Evolutionary conservation across 345 rosid genomes (phyloP), one percentile per base, ranked within the genome.

Genomic region (Physaria fendleri): DNA sequence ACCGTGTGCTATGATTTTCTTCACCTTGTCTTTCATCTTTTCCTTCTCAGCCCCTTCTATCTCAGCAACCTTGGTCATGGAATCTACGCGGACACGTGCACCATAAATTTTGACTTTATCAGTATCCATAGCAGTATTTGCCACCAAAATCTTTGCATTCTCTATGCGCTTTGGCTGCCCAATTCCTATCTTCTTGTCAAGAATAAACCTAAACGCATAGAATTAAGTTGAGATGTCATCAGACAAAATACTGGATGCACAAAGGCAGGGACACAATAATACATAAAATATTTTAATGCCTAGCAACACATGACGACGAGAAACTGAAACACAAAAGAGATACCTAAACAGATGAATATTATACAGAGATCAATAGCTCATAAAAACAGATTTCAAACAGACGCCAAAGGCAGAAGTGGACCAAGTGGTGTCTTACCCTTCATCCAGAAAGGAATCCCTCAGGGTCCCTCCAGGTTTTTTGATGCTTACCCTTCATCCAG

Each of bases 31-130:
- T 75, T 87, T 85, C 99, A 93, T 93, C 71, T 93, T 93, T 39
- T 89, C 88, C 73, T 93, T 93, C 80, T 93, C 99, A 70, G 97
- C 97, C n/a, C 83, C 97, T 74, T 93, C 99, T 52, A 93, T 93
- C 74, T 93, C 85, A 24, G 99, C 99, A 64, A 90, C 99, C 74
- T 61, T 93, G 52, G 99, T 44, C 97, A 93, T 93, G 33, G 99
- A 93, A 73, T 93, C 99, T 41, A 93, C 99, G 57, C 99, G 94
- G 68, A 93, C 99, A 45, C 97, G 95, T 35, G 99, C 99, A 59
- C 99, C 99, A 56, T 88, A 93, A 18, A 93, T 93, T 77, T 93
- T 93, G 27, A 93, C 99, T 75, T 93, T 93, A 70, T 93, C 99
- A 5, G 99, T 93, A 71, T 93, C 99, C 99, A 93, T 89, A 28